phyloP scores from a whole-genome alignment of 345 rosid species.

The Dimocarpus longan region DNA sequence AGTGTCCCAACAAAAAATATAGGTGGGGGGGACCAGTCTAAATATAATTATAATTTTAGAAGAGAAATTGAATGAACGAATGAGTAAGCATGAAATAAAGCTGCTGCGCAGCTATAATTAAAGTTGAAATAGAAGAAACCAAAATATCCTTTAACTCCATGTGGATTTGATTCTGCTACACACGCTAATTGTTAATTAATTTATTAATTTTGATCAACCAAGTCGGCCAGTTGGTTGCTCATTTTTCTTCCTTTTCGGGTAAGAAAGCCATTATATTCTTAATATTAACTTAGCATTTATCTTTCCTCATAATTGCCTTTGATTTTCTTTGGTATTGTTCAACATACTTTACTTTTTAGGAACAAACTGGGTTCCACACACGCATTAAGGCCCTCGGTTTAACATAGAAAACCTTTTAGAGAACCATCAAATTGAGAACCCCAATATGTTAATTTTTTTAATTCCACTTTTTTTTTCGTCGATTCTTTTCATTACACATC shows the following conservation, averaged over 20 bases:
- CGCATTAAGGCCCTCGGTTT: too few species aligned
- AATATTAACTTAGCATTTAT: too few species aligned
- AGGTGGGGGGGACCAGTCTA: conserved; percentile 5
- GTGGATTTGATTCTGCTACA: background rate
- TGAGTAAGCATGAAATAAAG: conserved; percentile 9
- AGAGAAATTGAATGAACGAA: background rate
- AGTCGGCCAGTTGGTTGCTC: background rate
- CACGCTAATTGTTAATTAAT: background rate
- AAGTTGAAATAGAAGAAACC: background rate
- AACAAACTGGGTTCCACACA: too few species aligned
- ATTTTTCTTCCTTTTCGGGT: background rate
- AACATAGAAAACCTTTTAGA: too few species aligned
- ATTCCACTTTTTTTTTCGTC: too few species aligned
- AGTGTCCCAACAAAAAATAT: background rate
- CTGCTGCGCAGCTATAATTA: conserved; percentile 9
- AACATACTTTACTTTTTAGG: too few species aligned
- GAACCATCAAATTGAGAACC: too few species aligned
- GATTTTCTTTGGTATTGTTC: background rate
- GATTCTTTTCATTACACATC: too few species aligned
- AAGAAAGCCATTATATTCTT: background rate
- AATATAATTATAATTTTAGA: background rate
- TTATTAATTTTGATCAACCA: background rate
- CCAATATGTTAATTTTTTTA: too few species aligned
- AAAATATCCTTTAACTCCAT: background rate
- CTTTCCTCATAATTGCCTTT: background rate